Percentiles rank a stretch among this genome's conserved stretches.
Conservation (phyloP, 495 filamentous ascomycete species). For the Rhypophila decipiens region DNA sequence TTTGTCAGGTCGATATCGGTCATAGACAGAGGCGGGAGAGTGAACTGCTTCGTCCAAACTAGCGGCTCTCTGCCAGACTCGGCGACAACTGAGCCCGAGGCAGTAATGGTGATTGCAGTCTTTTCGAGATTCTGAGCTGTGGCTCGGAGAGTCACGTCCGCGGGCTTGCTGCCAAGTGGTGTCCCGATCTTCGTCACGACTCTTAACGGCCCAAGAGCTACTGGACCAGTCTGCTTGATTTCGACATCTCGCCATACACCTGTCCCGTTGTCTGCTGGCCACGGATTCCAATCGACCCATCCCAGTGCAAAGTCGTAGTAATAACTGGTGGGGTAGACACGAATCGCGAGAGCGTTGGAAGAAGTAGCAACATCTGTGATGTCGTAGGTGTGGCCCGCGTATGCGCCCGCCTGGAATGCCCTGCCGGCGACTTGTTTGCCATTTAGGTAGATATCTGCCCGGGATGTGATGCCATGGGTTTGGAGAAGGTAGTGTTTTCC, state of each 20-base stretch:
- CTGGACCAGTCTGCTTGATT: constrained; percentile 49
- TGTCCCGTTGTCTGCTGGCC: constrained; percentile 50
- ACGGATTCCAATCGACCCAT: constrained; percentile 63
- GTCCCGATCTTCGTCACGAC: constrained; percentile 40
- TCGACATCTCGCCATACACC: constrained; percentile 60
- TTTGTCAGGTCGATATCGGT: constrained; percentile 33
- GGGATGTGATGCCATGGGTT: constrained; percentile 56
- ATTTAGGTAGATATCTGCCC: constrained; percentile 57
- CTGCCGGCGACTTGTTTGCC: constrained; percentile 45
- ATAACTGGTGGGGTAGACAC: constrained; percentile 53
- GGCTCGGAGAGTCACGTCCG: constrained; percentile 38
- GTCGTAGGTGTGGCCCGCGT: constrained; percentile 49
- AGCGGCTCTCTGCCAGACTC: constrained; percentile 16
- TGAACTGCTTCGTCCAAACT: constrained; percentile 25
- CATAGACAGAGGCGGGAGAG: constrained; percentile 29
- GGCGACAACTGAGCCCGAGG: constrained; percentile 32
- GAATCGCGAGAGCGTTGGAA: constrained; percentile 46
- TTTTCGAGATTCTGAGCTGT: constrained; percentile 46
- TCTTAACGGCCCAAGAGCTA: constrained; percentile 43
- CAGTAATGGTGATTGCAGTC: constrained; percentile 23
- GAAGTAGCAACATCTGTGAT: constrained; percentile 37
- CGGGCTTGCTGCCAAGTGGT: constrained; percentile 23
- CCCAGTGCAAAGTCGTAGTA: constrained; percentile 52
- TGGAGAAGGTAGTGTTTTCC: constrained; percentile 46
- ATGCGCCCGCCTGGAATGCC: constrained; percentile 48